A percentile compares a stretch with the other conserved stretches of the same genome.
These are phyloP conservation scores for Cerrena zonata DNA, from an alignment of 1,284 basidiomycete genomes.

Conservation along the genomic window DNA sequence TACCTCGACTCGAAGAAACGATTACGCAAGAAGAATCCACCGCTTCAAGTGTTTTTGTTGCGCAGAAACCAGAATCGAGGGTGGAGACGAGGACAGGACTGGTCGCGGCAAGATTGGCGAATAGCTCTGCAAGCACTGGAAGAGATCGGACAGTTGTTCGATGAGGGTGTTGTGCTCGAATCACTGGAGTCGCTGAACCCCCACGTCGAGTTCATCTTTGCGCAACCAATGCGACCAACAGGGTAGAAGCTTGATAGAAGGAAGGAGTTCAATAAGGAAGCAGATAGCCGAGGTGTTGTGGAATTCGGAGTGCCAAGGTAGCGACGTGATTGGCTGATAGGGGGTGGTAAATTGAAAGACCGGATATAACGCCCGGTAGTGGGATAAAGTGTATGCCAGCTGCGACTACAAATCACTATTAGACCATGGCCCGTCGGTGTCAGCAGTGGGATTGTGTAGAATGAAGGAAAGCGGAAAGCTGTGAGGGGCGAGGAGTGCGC, in stretches of 20 bases:
- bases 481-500: neutral
- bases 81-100: slow-evolving; percentile 59
- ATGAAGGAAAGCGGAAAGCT: neutral
- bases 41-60: slow-evolving; percentile 49
- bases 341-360: neutral
- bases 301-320: neutral
- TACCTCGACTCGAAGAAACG: slow-evolving; percentile 41
- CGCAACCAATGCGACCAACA: slow-evolving; percentile 44
- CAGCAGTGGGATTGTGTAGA: neutral
- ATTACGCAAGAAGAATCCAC: slow-evolving; percentile 27
- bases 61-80: slow-evolving; percentile 41
- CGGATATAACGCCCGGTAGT: too few relatives aligned
- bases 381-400: too few relatives aligned
- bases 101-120: slow-evolving; percentile 62
- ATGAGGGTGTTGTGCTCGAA: slow-evolving; percentile 43
- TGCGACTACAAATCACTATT: too few relatives aligned
- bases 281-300: neutral
- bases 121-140: slow-evolving; percentile 42
- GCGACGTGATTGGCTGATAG: neutral
- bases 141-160: slow-evolving; percentile 45
- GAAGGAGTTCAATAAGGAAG: neutral
- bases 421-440: neutral
- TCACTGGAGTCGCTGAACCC: slow-evolving; percentile 43
- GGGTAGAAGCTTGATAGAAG: slow-evolving; percentile 20
- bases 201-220: slow-evolving; percentile 47